Base-by-base conservation (phyloP, 768 basidiomycete genomes). In the Lyophyllum decastes region DNA sequence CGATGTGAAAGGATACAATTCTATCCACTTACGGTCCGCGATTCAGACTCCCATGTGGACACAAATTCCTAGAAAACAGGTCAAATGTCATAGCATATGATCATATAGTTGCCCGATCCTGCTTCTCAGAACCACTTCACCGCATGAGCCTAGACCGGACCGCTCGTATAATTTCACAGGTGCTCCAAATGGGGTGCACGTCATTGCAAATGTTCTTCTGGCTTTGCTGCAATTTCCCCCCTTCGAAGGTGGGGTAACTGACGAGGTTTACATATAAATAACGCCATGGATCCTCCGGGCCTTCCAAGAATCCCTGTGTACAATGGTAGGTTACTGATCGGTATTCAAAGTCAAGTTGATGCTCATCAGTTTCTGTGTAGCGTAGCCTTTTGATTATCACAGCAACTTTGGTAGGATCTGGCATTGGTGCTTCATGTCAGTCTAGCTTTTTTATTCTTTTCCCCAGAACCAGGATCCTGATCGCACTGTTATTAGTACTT, bases 401-500 rank as follows among this genome's bases (percentile, higher is more conserved):
- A 30, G 44, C 47, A 43, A 33, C 35, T 6, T 52, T 45, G 26
- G 19, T 52, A 25, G 52, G 49, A 11, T 52, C 55, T 3, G 11
- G 49, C 25, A 22, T 35, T 19, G 30, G 50, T 21, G 58, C 58
- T 12, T 26, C 52, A 9, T 44, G 61, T 62, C 21, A 25, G 44
- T 41, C 14, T 16, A 17, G 11, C 27, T 56, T 22, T 19, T 24
- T 26, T 30, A 1, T 6, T 11, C n/a, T 38, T 8, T 45, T 40
- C 9, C 26, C 27, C 27, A n/a, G n/a, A n/a, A n/a, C n/a, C 35
- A 9, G 34, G 12, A n/a, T 41, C 34, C 25, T 19, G 25, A 47
- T 21, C 47, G 48, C 14, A 9, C 24, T 4, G 14, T n/a, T 48
- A 6, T 27, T 17, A 78, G 76, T 76, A 21, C 62, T 65, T 9